A percentile compares a stretch with the other conserved stretches of the same genome.
Conservation (phyloP, 2,329 filamentous ascomycete genomes). For the Colletotrichum brevisporum region DNA sequence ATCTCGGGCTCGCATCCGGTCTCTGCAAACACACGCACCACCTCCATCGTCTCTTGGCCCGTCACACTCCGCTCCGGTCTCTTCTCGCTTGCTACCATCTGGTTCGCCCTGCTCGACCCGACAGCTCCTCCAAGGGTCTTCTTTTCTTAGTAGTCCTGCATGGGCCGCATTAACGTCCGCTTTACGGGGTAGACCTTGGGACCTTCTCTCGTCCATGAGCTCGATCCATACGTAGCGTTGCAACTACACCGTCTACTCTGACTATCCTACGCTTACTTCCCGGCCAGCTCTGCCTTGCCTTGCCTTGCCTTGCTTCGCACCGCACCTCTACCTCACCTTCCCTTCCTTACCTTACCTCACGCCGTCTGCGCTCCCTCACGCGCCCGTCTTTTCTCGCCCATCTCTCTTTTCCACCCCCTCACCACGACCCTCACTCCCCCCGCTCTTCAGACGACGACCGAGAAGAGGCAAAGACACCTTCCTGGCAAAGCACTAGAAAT, state of each 20-base stretch:
- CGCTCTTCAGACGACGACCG: conserved; percentile 27
- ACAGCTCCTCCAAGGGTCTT: conserved; percentile 28
- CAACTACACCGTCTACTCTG: conserved; percentile 17
- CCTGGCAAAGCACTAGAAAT: conserved; percentile 36
- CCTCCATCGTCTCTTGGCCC: conserved; percentile 27
- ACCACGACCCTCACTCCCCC: conserved; percentile 15
- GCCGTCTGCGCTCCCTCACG: conserved; percentile 11
- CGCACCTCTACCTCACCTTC: conserved; percentile 10
- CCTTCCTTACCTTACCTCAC: conserved; percentile 23
- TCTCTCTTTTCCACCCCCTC: conserved; percentile 17
- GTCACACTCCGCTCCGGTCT: conserved; percentile 8
- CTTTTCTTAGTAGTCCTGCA: conserved; percentile 35
- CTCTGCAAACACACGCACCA: conserved; percentile 35
- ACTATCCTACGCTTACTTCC: conserved; percentile 3
- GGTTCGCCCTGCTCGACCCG: conserved; percentile 1
- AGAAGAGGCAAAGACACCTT: conserved; percentile 26
- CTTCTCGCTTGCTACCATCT: not conserved
- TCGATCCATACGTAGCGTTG: conserved; percentile 24
- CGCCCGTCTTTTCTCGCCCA: conserved; percentile 21
- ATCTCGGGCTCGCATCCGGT: conserved; percentile 32
- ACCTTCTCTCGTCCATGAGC: conserved; percentile 15
- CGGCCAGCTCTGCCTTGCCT: conserved; percentile 4
- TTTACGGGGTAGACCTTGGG: conserved; percentile 39
- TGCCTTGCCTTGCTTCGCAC: not conserved
- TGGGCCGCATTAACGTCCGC: conserved; percentile 38